Conservation (phyloP, 2,329 filamentous ascomycete species). For the Capronia coronata region DNA sequence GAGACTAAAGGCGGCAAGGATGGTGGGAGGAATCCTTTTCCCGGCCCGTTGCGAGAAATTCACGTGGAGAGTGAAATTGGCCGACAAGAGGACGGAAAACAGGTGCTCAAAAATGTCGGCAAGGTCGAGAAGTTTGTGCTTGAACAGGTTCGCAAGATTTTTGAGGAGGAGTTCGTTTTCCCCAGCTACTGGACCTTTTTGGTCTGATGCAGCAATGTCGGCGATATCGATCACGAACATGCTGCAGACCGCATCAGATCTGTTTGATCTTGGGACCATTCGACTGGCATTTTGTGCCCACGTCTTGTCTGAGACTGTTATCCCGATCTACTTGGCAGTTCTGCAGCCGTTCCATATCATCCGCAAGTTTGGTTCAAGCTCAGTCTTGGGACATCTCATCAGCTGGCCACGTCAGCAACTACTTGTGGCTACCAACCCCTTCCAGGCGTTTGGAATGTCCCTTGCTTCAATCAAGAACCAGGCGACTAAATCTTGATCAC, state of each 20-base stretch:
- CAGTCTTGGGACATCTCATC: neutral
- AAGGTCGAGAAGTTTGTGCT: conserved; percentile 98
- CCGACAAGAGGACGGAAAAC: conserved; percentile 80
- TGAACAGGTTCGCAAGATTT: conserved; percentile 92
- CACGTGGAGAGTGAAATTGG: conserved; percentile 97
- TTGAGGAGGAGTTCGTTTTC: conserved; percentile 97
- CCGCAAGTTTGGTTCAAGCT: no score
- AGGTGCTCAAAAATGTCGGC: conserved; percentile 94
- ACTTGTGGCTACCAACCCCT: neutral
- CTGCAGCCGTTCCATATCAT: no score
- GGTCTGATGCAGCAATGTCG: no score
- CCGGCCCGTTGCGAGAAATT: conserved; percentile 83
- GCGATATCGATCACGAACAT: no score
- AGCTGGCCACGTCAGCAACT: conserved; percentile 16
- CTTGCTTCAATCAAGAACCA: conserved; percentile 10
- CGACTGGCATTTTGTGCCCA: no score
- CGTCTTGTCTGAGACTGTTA: no score
- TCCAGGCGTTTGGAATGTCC: neutral
- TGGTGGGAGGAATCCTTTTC: conserved; percentile 36
- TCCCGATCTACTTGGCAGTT: no score
- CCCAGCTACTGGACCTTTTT: conserved; percentile 98
- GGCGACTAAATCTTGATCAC: conserved; percentile 13
- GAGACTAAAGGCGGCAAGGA: conserved; percentile 22
- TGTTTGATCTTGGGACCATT: no score
- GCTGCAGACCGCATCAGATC: no score